Base-by-base conservation (phyloP, 495 filamentous ascomycete species). In the Aspergillus baeticus region DNA sequence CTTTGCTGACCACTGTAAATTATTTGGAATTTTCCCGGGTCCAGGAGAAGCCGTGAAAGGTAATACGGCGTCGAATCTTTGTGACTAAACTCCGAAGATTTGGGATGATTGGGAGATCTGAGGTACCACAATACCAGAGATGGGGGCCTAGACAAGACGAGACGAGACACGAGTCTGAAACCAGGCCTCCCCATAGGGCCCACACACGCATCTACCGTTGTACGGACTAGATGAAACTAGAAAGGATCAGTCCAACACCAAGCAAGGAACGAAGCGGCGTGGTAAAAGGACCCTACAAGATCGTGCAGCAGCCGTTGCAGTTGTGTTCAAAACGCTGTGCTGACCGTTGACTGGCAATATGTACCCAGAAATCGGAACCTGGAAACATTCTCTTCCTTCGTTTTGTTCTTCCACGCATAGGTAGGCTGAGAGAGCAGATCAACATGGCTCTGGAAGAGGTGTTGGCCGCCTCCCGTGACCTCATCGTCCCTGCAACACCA, bases 371-470 rank as follows among this genome's bases (percentile, higher is more conserved):
- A 33, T n/a, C 42, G 38, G 26, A 13, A 31, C 15, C 26, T 35
- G 53, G 38, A 5, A 1, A 15, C 21, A 14, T 31, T 50, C 20
- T 33, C 42, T 33, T 38, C 34, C 6, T 38, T 53, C 20, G 4
- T 18, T 17, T 33, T 46, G 26, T 22, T 14, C 15, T 23, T 1
- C 14, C 18, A 20, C 8, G 10, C 4, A 22, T 5, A 18, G 43
- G 15, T 34, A 31, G 35, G 14, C 18, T 14, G 17, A 35, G 35
- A 42, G 50, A 50, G 23, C 20, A 54, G 26, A 22, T 50, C 50
- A 49, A 48, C 35, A 59, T 59, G 57, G 44, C 34, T 23, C 29
- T 50, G 50, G 58, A 23, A 50, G 59, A 49, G 46, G 48, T 37
- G 15, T 8, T 36, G 15, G 11, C 41, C 3, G 18, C 10, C 10